phyloP scores from a whole-genome alignment of 345 rosid species.

The Brassica cretica region DNA sequence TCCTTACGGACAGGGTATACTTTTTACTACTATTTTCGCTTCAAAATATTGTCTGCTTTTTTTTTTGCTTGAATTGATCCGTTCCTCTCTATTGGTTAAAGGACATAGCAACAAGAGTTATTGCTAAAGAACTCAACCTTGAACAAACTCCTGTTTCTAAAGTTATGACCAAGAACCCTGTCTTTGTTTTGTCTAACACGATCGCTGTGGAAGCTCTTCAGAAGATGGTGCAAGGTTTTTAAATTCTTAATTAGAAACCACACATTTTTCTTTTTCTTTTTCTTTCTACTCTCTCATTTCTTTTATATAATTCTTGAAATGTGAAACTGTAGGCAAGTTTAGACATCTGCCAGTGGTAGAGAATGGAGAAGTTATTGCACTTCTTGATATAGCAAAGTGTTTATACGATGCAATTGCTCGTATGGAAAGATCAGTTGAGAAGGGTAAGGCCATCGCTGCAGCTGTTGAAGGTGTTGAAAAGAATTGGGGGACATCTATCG shows the following conservation, averaged over 20 bases:
- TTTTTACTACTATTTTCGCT: neutral
- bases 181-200: slow-evolving; percentile 92
- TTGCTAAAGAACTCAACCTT: slow-evolving; percentile 72
- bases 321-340: slow-evolving; percentile 64
- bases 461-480: slow-evolving; percentile 99
- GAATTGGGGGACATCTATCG: slow-evolving; percentile 71
- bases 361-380: slow-evolving; percentile 96
- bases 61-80: neutral
- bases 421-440: slow-evolving; percentile 96
- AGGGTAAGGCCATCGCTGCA: slow-evolving; percentile 97
- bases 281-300: slow-evolving; percentile 1
- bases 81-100: slow-evolving; percentile 14
- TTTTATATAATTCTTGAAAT: neutral
- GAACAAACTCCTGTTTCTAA: slow-evolving; percentile 86
- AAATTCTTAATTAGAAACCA: neutral
- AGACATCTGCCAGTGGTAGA: slow-evolving; percentile 99
- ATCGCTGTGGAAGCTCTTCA: slow-evolving; percentile 96
- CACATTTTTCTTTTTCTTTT: neutral
- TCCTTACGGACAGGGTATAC: slow-evolving; percentile 89
- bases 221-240: slow-evolving; percentile 98
- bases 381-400: slow-evolving; percentile 97
- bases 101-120: slow-evolving; percentile 89
- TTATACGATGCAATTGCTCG: slow-evolving; percentile 99
- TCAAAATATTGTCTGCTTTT: neutral
- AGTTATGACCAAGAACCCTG: slow-evolving; percentile 93